Percentiles rank a stretch among this genome's conserved stretches.
These are phyloP conservation scores for Ramularia endophylla DNA, from an alignment of 2,329 filamentous ascomycete genomes.

Conservation along the genomic window DNA sequence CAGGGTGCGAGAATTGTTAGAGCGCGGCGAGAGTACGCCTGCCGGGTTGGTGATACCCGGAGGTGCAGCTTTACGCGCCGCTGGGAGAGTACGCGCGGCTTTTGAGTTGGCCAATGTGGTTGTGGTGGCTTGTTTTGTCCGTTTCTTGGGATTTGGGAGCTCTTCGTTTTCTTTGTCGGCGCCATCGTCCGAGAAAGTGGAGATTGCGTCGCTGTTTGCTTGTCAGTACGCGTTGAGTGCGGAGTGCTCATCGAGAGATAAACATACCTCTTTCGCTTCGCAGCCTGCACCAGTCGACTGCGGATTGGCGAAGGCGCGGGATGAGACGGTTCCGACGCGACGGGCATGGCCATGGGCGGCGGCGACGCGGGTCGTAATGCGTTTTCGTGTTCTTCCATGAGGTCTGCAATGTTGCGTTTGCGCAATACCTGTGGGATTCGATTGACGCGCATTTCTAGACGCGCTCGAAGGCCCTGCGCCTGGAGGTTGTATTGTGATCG, in stretches of 20 bases:
- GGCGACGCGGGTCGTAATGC: conserved; percentile 23
- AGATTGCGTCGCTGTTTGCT: conserved; percentile 54
- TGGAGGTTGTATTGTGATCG: conserved; percentile 85
- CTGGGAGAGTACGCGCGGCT: conserved; percentile 23
- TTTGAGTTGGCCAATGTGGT: conserved; percentile 27
- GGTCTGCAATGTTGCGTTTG: conserved; percentile 74
- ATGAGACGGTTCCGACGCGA: conserved; percentile 6
- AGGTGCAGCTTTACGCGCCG: no score
- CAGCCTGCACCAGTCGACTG: conserved; percentile 5
- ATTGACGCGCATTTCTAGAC: conserved; percentile 89
- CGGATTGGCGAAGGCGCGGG: conserved; percentile 6
- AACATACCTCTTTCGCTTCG: conserved; percentile 19
- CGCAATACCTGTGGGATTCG: conserved; percentile 77
- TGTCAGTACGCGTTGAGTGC: conserved; percentile 14
- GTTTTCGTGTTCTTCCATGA: conserved; percentile 52
- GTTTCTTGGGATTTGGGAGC: conserved; percentile 66
- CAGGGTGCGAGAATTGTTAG: conserved; percentile 68
- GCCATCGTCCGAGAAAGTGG: conserved; percentile 30
- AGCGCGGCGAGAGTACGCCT: conserved; percentile 73
- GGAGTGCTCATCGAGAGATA: not conserved
- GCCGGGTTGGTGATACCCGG: conserved; percentile 31
- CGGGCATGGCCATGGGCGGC: conserved; percentile 14
- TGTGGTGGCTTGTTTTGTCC: conserved; percentile 29
- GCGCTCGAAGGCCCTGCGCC: conserved; percentile 74
- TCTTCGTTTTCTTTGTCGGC: conserved; percentile 72